These are phyloP conservation scores for Suhomyces coccinellae DNA, from an alignment of 1,139 yeast genomes.

Conservation along the genomic window DNA sequence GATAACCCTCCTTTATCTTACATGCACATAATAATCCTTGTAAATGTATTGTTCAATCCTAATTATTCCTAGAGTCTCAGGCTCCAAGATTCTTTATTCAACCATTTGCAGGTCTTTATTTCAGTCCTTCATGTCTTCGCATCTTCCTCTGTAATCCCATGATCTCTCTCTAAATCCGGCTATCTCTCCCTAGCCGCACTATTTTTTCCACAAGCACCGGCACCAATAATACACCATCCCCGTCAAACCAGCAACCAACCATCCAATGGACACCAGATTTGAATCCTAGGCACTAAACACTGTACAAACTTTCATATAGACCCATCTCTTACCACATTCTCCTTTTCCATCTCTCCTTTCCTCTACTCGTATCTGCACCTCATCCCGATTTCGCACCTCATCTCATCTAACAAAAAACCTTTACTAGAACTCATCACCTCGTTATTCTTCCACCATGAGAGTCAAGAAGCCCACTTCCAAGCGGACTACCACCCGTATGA, in stretches of 20 bases:
- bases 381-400: constrained; percentile 4
- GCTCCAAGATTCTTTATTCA: too few species aligned
- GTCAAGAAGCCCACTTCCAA: constrained; percentile 74
- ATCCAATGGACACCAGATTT: background rate
- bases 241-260: background rate
- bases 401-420: constrained; percentile 9
- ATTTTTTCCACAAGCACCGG: too few species aligned
- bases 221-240: background rate
- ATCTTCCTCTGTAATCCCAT: too few species aligned
- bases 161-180: too few species aligned
- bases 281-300: background rate
- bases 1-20: too few species aligned
- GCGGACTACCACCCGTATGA: constrained; percentile 86
- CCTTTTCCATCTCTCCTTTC: background rate
- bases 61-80: too few species aligned
- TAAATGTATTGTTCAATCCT: too few species aligned
- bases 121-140: too few species aligned
- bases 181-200: too few species aligned
- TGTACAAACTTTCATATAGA: background rate
- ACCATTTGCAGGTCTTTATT: too few species aligned
- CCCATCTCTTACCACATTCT: background rate
- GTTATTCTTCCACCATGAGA: constrained; percentile 32
- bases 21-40: too few species aligned
- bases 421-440: constrained; percentile 2
- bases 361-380: too few species aligned